Evolutionary conservation across 805 yeast species (phyloP).

Genomic region (Danielozyma ontarioensis): DNA sequence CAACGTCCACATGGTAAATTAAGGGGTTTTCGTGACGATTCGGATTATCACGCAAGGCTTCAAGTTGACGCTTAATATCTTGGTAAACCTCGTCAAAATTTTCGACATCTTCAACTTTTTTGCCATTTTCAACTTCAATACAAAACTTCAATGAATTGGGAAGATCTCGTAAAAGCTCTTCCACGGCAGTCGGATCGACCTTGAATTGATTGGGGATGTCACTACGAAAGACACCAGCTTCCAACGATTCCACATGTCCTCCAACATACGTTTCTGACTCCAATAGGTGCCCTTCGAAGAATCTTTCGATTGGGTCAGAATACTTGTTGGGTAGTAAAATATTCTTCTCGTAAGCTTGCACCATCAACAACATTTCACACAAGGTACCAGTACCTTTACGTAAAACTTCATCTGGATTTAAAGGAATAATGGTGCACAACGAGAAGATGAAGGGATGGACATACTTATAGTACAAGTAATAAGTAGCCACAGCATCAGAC

Average conservation of each 20-base stretch:
- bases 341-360: constrained; percentile 76
- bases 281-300: constrained; percentile 87
- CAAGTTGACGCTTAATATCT: constrained; percentile 47
- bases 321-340: constrained; percentile 92
- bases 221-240: constrained; percentile 95
- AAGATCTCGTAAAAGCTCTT: constrained; percentile 68
- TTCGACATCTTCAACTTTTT: constrained; percentile 67
- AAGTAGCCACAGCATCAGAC: constrained; percentile 98
- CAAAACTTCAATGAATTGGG: constrained; percentile 77
- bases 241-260: constrained; percentile 96
- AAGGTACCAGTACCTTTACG: constrained; percentile 98
- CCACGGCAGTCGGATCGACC: constrained; percentile 77
- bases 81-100: constrained; percentile 74
- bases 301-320: constrained; percentile 88
- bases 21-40: constrained; percentile 72
- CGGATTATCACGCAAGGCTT: constrained; percentile 58
- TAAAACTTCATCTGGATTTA: constrained; percentile 93
- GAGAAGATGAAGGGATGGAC: constrained; percentile 97
- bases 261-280: constrained; percentile 98
- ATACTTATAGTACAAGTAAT: constrained; percentile 90
- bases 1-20: constrained; percentile 97
- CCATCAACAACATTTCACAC: constrained; percentile 97
- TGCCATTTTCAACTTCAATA: constrained; percentile 73
- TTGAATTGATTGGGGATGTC: constrained; percentile 74
- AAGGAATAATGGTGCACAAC: constrained; percentile 89